phyloP scores from a whole-genome alignment of 805 yeast species.

The Wickerhamiella parazyma region DNA sequence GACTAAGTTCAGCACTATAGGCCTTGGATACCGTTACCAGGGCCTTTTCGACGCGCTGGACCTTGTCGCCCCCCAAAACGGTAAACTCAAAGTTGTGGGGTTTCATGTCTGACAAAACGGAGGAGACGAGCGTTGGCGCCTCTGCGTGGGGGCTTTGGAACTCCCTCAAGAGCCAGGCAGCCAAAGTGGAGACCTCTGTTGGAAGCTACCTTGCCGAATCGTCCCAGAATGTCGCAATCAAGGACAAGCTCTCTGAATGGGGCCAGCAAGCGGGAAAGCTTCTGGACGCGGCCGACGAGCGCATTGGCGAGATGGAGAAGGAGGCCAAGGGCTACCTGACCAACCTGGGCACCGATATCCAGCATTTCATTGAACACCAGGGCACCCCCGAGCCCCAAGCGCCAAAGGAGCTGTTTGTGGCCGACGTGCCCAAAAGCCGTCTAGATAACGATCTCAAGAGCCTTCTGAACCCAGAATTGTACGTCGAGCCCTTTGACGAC shows the following conservation, averaged over 20 bases:
- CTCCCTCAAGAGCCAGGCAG: constrained; percentile 2
- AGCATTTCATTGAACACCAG: constrained; percentile 32
- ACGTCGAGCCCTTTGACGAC: not conserved
- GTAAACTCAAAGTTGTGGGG: constrained; percentile 3
- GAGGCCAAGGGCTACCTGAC: constrained; percentile 47
- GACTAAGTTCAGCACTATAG: constrained; percentile 1
- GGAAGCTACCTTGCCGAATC: constrained; percentile 9
- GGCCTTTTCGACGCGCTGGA: constrained; percentile 1
- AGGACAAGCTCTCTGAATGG: constrained; percentile 24
- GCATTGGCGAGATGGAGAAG: constrained; percentile 60
- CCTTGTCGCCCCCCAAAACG: not conserved
- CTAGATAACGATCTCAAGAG: constrained; percentile 50
- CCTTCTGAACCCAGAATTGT: constrained; percentile 23
- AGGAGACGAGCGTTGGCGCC: not conserved
- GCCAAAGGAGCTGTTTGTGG: constrained; percentile 32
- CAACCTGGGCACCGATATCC: constrained; percentile 38
- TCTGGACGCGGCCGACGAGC: constrained; percentile 59
- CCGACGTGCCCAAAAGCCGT: constrained; percentile 31
- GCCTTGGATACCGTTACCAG: not conserved
- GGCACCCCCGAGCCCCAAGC: constrained; percentile 9
- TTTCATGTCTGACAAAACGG: constrained; percentile 4
- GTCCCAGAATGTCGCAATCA: constrained; percentile 16
- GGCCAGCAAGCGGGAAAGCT: constrained; percentile 42
- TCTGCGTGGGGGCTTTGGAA: constrained; percentile 7
- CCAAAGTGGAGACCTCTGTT: constrained; percentile 3